Percentiles rank a stretch among this genome's conserved stretches.
Evolutionary conservation across 1,284 basidiomycete species (phyloP).

Genomic region (Moniliella sp.): DNA sequence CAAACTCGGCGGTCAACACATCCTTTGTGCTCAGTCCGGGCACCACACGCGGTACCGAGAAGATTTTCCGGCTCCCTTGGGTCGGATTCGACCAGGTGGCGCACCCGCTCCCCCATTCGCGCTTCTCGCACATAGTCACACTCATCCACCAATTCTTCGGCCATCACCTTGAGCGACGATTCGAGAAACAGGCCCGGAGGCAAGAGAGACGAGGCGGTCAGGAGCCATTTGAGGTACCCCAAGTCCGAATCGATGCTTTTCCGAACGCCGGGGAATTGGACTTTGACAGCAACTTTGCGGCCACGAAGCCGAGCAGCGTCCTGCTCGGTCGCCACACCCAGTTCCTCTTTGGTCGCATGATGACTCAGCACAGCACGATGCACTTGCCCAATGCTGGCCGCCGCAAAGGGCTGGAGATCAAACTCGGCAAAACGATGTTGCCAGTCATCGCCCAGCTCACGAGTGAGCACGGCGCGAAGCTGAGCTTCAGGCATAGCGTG

Average conservation of each 20-base stretch:
- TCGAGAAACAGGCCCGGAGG: constrained; percentile 59
- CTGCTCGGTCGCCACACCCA: constrained; percentile 6
- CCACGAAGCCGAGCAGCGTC: constrained; percentile 10
- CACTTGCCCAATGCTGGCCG: constrained; percentile 91
- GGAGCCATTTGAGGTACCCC: constrained; percentile 59
- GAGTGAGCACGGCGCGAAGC: constrained; percentile 60
- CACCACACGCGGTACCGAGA: constrained; percentile 61
- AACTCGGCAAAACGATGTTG: constrained; percentile 49
- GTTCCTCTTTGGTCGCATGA: constrained; percentile 6
- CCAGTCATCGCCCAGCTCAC: constrained; percentile 61
- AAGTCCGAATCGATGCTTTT: constrained; percentile 70
- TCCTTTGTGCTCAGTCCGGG: constrained; percentile 54
- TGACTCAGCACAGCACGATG: constrained; percentile 49
- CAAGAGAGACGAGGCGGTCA: constrained; percentile 57
- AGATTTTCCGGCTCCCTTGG: constrained; percentile 43
- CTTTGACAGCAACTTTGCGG: constrained; percentile 55
- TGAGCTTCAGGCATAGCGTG: constrained; percentile 99
- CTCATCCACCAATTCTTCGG: constrained; percentile 75
- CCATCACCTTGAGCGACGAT: constrained; percentile 67
- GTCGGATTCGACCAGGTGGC: constrained; percentile 7
- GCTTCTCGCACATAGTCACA: constrained; percentile 83
- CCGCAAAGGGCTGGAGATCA: constrained; percentile 69
- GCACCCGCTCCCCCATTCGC: constrained; percentile 47
- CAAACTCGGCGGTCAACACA: constrained; percentile 73
- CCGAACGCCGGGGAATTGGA: constrained; percentile 82